phyloP scores from a whole-genome alignment of 208 protist species.

The Blastocrithidia nonstop region DNA sequence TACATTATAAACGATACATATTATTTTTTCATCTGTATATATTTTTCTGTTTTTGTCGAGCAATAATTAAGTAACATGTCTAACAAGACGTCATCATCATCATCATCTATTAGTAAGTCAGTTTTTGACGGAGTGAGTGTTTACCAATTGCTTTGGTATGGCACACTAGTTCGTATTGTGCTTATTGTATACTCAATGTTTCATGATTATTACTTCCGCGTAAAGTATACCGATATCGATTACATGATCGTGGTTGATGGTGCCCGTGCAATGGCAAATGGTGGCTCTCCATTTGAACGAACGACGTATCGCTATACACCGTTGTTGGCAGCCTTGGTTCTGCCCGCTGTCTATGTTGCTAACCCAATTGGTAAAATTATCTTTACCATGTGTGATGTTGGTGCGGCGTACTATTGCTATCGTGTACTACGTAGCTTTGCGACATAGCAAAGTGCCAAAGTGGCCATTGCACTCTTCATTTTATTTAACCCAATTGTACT shows the following conservation, averaged over 20 bases:
- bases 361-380: constrained; percentile 74
- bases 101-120: too few species aligned
- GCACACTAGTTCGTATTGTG: constrained; percentile 31
- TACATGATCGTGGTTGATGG: constrained; percentile 93
- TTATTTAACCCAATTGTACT: constrained; percentile 87
- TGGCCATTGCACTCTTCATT: constrained; percentile 63
- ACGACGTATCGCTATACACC: constrained; percentile 93
- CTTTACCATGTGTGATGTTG: constrained; percentile 71
- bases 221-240: constrained; percentile 95
- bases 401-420: constrained; percentile 54
- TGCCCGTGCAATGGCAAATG: constrained; percentile 59
- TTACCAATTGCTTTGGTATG: constrained; percentile 17
- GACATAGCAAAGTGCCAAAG: constrained; percentile 36
- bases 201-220: constrained; percentile 61
- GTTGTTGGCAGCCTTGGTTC: constrained; percentile 64
- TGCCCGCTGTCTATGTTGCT: constrained; percentile 55
- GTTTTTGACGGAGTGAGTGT: constrained; percentile 14
- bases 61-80: too few species aligned
- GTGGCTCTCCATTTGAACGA: constrained; percentile 79
- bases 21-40: too few species aligned
- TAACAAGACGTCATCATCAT: too few species aligned
- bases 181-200: constrained; percentile 65
- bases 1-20: too few species aligned
- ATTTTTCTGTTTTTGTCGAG: too few species aligned
- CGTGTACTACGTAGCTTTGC: constrained; percentile 37